Conservation (phyloP, 768 basidiomycete genomes). For the Panus rudis region DNA sequence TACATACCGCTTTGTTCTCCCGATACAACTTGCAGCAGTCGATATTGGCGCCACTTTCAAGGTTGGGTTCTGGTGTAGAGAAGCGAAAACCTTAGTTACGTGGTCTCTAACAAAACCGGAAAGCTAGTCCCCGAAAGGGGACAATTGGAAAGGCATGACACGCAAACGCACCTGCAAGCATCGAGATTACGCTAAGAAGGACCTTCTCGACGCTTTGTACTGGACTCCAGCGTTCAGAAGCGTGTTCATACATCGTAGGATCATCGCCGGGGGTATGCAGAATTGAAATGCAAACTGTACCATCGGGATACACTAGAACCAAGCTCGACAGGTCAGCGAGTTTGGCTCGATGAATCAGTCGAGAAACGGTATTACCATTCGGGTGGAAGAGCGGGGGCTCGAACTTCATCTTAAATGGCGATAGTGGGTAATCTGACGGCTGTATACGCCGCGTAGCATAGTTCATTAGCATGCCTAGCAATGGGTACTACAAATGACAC, state of each 20-base stretch:
- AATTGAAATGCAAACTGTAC: conserved; percentile 97
- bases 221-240: conserved; percentile 97
- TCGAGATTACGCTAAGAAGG: conserved; percentile 90
- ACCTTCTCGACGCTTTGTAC: conserved; percentile 98
- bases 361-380: conserved; percentile 60
- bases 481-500: too few species aligned
- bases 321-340: neutral
- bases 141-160: neutral
- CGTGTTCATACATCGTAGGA: conserved; percentile 89
- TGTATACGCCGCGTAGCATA: neutral
- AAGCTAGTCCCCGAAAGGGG: neutral
- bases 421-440: conserved; percentile 79
- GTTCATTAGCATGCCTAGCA: neutral
- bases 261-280: conserved; percentile 91
- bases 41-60: conserved; percentile 96
- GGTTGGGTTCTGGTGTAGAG: conserved; percentile 69
- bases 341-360: conserved; percentile 4
- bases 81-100: neutral
- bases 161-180: conserved; percentile 80
- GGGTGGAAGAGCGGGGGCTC: conserved; percentile 97
- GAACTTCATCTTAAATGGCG: conserved; percentile 99
- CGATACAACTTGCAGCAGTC: conserved; percentile 96
- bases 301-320: conserved; percentile 93
- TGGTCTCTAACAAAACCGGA: neutral
- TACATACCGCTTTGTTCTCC: conserved; percentile 60